Evolutionary conservation across 371 early-diverging fungal species (phyloP).

Genomic region (Nematocida sp.): DNA sequence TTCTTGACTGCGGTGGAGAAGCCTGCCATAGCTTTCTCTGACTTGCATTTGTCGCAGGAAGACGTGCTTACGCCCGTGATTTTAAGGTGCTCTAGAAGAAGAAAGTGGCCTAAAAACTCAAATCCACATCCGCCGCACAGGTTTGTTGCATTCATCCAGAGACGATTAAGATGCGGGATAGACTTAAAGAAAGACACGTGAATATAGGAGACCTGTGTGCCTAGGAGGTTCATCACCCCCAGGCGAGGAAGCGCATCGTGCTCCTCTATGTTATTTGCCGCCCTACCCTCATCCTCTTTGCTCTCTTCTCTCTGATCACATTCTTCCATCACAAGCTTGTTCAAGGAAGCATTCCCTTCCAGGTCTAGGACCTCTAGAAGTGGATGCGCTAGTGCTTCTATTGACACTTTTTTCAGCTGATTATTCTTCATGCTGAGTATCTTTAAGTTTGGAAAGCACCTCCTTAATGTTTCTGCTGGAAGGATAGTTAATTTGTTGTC

Average conservation of each 20-base stretch:
- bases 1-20: constrained; percentile 28
- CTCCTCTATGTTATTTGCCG: no score
- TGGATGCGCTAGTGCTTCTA: constrained; percentile 28
- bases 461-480: constrained; percentile 1
- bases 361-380: constrained; percentile 30
- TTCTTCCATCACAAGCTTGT: constrained; percentile 3
- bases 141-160: constrained; percentile 7
- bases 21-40: constrained; percentile 13
- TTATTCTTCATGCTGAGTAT: constrained; percentile 27
- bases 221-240: constrained; percentile 9
- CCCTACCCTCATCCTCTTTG: no score
- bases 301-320: neutral
- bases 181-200: neutral
- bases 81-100: constrained; percentile 5
- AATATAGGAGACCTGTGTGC: neutral
- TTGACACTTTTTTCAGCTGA: neutral
- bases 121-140: constrained; percentile 48
- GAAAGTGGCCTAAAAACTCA: constrained; percentile 12
- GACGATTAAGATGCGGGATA: neutral
- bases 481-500: constrained; percentile 31
- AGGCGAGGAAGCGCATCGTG: constrained; percentile 9
- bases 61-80: constrained; percentile 17
- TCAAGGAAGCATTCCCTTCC: constrained; percentile 13
- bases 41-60: constrained; percentile 28
- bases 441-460: constrained; percentile 31